Base-by-base conservation (phyloP, 176 grass and related monocot species). In the Typha latifolia region DNA sequence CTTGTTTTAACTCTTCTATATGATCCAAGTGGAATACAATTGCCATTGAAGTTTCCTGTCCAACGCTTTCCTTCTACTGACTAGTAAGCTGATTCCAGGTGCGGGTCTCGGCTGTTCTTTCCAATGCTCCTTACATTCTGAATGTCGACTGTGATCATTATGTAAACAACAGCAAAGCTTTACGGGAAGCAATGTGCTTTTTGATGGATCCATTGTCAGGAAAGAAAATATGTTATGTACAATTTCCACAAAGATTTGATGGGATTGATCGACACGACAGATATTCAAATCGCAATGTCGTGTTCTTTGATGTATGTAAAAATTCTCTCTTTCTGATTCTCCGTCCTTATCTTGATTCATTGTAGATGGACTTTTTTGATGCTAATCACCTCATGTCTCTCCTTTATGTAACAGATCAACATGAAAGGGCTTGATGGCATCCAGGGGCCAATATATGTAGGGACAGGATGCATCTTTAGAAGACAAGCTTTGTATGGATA, bases 61-160 rank as follows among this genome's bases (percentile, higher is more conserved):
- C 22, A 12, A 70, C 2, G 1, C 31, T 51, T 47, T 51, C 22
- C 19, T 81, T 51, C 68, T 48, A 52, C 32, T 63, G 15, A 70
- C 56, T 64, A 11, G 19, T 51, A 64, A 26, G 4, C 66, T 59
- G 53, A 49, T 64, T 77, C 23, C 47, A 84, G 81, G 70, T 84
- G 19, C 74, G 81, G 43, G 75, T 78, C 48, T 84, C 81, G 34
- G 81, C 81, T 14, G 75, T 84, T 49, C 62, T 79, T 34, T 84
- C 81, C n/a, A 84, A 84, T 65, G 81, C 75, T 15, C 81, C 81
- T 68, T 84, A 69, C 76, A 74, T 84, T 62, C 70, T 84, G 62
- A 84, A 84, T 64, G 81, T 84, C 19, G 81, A 84, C 49, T 84
- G 81, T 65, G 81, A 84, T 63, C 81, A 84, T 69, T 84, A 84